These are phyloP conservation scores for Diplodia corticola DNA, from an alignment of 2,329 filamentous ascomycete species.

Conservation along the genomic window DNA sequence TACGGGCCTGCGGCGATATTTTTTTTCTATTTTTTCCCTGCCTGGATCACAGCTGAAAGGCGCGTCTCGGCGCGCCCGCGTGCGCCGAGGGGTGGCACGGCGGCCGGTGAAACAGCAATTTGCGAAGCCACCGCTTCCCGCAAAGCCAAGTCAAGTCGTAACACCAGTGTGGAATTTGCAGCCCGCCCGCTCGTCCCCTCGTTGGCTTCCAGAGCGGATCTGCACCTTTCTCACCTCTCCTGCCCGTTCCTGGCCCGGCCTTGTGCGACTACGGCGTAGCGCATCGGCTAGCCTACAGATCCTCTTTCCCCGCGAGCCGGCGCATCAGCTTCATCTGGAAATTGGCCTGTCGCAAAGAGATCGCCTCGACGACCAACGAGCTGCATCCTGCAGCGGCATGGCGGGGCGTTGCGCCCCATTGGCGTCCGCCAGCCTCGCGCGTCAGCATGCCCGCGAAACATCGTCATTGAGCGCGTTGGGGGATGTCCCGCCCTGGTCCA, in stretches of 20 bases:
- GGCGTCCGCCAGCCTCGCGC: constrained; percentile 9
- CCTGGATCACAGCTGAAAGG: constrained; percentile 20
- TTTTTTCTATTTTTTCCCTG: background rate
- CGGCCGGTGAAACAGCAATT: constrained; percentile 21
- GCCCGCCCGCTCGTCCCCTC: background rate
- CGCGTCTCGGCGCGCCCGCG: constrained; percentile 14
- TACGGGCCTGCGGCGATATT: constrained; percentile 9
- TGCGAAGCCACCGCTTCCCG: constrained; percentile 16
- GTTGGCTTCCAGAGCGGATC: constrained; percentile 17
- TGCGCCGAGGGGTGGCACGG: constrained; percentile 17
- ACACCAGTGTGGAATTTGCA: constrained; percentile 15
- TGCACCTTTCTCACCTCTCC: constrained; percentile 18
- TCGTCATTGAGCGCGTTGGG: constrained; percentile 13
- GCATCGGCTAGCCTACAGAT: constrained; percentile 20
- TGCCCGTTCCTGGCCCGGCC: constrained; percentile 22
- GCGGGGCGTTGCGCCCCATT: constrained; percentile 10
- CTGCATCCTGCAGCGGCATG: constrained; percentile 14
- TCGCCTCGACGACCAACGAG: constrained; percentile 15
- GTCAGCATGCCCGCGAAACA: constrained; percentile 2
- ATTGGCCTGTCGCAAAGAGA: constrained; percentile 21
- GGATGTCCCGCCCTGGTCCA: background rate
- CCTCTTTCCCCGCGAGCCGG: constrained; percentile 22
- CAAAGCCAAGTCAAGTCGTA: constrained; percentile 16
- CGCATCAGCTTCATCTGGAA: constrained; percentile 15
- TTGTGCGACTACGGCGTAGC: constrained; percentile 20